Base-by-base conservation (phyloP, 208 protist species). In the Leishmania aethiopica region DNA sequence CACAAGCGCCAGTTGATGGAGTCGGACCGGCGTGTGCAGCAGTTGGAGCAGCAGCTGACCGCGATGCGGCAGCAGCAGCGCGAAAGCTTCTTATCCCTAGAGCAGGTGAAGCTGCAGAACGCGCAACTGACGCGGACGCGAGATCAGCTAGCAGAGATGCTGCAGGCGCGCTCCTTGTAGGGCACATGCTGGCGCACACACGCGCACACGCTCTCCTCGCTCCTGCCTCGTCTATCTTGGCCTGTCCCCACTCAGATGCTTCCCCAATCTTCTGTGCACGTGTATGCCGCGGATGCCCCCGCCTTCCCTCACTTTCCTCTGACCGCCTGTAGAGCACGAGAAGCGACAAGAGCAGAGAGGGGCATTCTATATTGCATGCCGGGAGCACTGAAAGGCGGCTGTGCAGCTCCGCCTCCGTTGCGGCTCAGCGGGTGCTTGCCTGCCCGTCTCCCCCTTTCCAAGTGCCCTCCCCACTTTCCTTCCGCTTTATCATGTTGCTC, bases 101-200 rank as follows among this genome's bases (percentile, higher is more conserved):
- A 96, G 84, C 87, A 90, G 70, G 64, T 91, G 17, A 90, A 90
- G 82, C 64, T 94, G 75, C 91, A 95, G 67, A 86, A 84, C n/a
- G 57, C 75, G 15, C 88, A 91, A 42, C 80, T 90, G n/a, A 77
- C 80, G 32, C 86, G 90, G 4, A 78, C 84, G 25, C 88, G 86
- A 17, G 86, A 90, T 78, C 83, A 90, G 77, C 75, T 94, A 42
- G 60, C 87, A 60, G 89, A 91, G 59, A 85, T 89, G 57, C 66
- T 89, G 70, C 84, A 86, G 37, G 45, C 40, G 53, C 76, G 70
- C 35, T 83, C 73, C 64, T 62, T 75, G 66, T 28, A 81, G 73
- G 35, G 51, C 35, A 45, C 71, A 75, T 17, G 40, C 74, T 74
- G 57, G 70, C 42, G 51, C 28, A 28, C 25, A 60, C 49, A 57